Evolutionary conservation across 1,139 yeast species (phyloP).

Genomic region (Hanseniaspora sp.): DNA sequence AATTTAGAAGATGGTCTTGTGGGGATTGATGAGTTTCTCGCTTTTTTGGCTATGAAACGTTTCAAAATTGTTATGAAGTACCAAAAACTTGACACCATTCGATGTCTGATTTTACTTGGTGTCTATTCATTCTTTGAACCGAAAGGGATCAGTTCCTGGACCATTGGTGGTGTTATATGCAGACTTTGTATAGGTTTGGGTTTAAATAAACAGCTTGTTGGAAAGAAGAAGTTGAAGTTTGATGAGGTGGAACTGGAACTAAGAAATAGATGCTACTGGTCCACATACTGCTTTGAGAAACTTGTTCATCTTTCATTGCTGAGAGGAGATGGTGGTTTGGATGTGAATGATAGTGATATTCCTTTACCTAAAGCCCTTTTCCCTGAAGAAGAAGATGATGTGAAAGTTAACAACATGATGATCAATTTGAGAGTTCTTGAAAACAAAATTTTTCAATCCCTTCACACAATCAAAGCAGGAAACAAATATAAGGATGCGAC

Average conservation of each 20-base stretch:
- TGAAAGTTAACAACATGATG: conserved; percentile 34
- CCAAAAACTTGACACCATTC: conserved; percentile 33
- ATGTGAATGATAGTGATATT: conserved; percentile 38
- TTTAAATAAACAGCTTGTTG: conserved; percentile 32
- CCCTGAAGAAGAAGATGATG: conserved; percentile 34
- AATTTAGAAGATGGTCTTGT: conserved; percentile 30
- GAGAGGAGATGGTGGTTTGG: conserved; percentile 35
- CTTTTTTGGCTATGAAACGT: conserved; percentile 32
- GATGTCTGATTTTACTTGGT: conserved; percentile 35
- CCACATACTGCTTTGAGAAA: conserved; percentile 40
- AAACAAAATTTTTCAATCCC: conserved; percentile 34
- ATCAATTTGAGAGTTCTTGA: conserved; percentile 36
- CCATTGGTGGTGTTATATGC: conserved; percentile 38
- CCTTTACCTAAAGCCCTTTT: conserved; percentile 34
- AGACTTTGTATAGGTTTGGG: conserved; percentile 37
- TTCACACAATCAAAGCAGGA: conserved; percentile 35
- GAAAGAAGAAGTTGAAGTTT: conserved; percentile 24
- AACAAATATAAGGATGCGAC: conserved; percentile 24
- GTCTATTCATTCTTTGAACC: conserved; percentile 39
- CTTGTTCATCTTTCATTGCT: conserved; percentile 37
- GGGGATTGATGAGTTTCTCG: conserved; percentile 30
- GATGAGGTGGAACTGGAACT: conserved; percentile 33
- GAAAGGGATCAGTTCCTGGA: conserved; percentile 39
- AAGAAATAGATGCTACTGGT: conserved; percentile 40
- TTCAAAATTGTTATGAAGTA: conserved; percentile 31